Base-by-base conservation (phyloP, 1,284 basidiomycete species). In the Apiotrichum porosum region DNA sequence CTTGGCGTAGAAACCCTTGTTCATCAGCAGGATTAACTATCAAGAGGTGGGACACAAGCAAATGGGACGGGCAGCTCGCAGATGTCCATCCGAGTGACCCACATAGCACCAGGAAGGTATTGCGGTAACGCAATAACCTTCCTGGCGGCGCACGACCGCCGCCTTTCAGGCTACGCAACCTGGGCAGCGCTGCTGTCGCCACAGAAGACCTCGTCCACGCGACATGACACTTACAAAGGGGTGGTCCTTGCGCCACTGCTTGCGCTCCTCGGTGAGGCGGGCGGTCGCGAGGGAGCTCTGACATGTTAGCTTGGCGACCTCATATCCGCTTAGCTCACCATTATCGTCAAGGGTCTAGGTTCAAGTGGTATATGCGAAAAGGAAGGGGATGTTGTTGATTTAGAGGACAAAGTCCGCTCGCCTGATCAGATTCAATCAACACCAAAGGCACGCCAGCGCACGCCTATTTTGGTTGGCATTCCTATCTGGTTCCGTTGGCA, bases 211-310 rank as follows among this genome's bases (percentile, higher is more conserved):
- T 19, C 8, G 6, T 13, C 13, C 9, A 15, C 2, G n/a, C n/a
- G n/a, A 10, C 23, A 24, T 23, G 8, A 14, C 19, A 83, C 91
- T 73, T 74, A 97, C 94, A 65, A 95, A 97, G 40, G 95, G 95
- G 75, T 98, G 95, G 65, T 99, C 95, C 72, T 94, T 97, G 56
- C 95, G 78, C 95, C 95, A 99, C 66, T 95, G 90, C 76, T 98
- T 98, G 65, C 95, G 83, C 76, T 99, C 95, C 75, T 98, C 95
- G 30, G 92, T 60, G 12, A 71, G 47, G 40, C 69, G 61, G 19
- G 69, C 68, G 19, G 62, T 62, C 18, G 69, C 68, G 12, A 71
- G 51, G 14, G 63, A 64, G 21, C 41, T 42, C 41, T 42, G 41
- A 9, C 4, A 4, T 3, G 37, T 37, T 24, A 26, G 22, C 19